These are phyloP conservation scores for Amanita exitialis DNA, from an alignment of 768 basidiomycete genomes.

Conservation along the genomic window DNA sequence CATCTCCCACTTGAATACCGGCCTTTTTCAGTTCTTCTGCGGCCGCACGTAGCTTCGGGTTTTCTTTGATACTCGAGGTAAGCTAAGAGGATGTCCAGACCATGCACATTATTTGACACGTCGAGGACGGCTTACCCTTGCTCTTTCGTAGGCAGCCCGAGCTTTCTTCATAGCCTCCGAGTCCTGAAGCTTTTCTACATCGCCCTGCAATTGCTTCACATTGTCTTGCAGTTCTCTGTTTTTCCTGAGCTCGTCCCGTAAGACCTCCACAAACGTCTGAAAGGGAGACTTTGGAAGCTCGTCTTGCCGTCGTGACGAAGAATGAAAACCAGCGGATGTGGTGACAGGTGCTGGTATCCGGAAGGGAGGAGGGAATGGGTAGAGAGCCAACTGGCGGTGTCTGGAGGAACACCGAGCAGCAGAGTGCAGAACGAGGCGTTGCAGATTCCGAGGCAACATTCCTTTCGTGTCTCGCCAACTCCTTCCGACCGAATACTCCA, in stretches of 20 bases:
- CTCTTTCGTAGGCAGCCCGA: slow-evolving; percentile 85
- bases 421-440: slow-evolving; percentile 25
- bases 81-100: slow-evolving; percentile 38
- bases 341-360: slow-evolving; percentile 23
- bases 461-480: slow-evolving; percentile 4
- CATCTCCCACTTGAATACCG: slow-evolving; percentile 89
- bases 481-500: background rate
- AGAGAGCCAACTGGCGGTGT: slow-evolving; percentile 12
- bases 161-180: slow-evolving; percentile 93
- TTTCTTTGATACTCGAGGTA: slow-evolving; percentile 91
- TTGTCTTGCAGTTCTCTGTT: slow-evolving; percentile 94
- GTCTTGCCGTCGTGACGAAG: slow-evolving; percentile 48
- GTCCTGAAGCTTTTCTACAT: slow-evolving; percentile 95
- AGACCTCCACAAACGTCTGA: slow-evolving; percentile 90
- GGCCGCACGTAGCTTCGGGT: slow-evolving; percentile 83
- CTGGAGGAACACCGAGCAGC: slow-evolving; percentile 20
- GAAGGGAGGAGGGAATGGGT: slow-evolving; percentile 22
- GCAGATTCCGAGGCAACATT: slow-evolving; percentile 37
- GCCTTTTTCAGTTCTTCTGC: slow-evolving; percentile 87
- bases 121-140: slow-evolving; percentile 54
- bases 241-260: slow-evolving; percentile 88
- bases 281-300: slow-evolving; percentile 88
- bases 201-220: slow-evolving; percentile 94
- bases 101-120: slow-evolving; percentile 5
- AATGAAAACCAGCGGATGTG: slow-evolving; percentile 43